Percentiles rank a stretch among this genome's conserved stretches.
phyloP scores from a whole-genome alignment of 78 protist genomes.

The Monocercomonoides exilis region DNA sequence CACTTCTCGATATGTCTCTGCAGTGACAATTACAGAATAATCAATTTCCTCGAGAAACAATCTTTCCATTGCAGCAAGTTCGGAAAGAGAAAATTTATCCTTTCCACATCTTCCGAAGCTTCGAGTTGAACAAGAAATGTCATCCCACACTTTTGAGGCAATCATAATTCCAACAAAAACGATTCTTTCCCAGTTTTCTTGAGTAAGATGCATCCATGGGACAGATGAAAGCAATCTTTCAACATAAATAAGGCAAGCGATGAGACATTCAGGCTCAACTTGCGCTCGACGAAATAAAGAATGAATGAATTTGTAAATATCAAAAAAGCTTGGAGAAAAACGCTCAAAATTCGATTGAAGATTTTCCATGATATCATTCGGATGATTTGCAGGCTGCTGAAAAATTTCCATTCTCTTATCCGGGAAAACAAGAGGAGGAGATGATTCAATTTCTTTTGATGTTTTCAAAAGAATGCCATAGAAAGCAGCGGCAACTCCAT shows the following conservation, averaged over 20 bases:
- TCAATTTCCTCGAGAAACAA: background rate
- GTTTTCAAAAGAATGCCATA: background rate
- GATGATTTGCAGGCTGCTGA: background rate
- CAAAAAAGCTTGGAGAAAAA: background rate
- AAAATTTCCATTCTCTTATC: background rate
- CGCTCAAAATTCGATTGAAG: background rate
- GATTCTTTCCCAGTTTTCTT: background rate
- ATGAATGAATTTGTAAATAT: background rate
- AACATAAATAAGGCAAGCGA: background rate
- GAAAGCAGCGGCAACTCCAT: background rate
- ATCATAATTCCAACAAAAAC: background rate
- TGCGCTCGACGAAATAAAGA: background rate
- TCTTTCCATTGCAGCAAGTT: background rate
- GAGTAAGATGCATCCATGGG: background rate
- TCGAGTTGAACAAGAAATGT: background rate
- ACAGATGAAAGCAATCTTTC: background rate
- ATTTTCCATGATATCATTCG: background rate
- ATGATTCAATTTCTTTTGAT: background rate
- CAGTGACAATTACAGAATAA: background rate
- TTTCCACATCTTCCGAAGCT: background rate
- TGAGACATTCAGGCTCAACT: background rate
- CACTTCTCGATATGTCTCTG: background rate
- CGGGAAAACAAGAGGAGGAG: no score
- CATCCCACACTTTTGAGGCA: background rate
- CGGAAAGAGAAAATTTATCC: no score